phyloP scores from a whole-genome alignment of 345 rosid genomes.

The Kandelia obovata region DNA sequence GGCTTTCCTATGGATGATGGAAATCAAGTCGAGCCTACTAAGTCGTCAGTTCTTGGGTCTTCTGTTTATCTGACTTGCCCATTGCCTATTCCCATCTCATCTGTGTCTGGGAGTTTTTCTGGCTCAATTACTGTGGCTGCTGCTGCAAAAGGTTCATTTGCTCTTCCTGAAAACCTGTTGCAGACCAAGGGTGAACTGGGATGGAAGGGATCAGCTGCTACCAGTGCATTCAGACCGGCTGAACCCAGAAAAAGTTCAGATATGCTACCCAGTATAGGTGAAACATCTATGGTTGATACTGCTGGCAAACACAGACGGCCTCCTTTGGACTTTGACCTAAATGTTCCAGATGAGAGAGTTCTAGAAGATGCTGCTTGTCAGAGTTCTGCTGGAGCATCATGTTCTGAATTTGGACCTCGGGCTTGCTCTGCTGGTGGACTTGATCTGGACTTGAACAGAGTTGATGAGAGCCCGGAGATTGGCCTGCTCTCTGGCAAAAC shows the following conservation, averaged over 20 bases:
- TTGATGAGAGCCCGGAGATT: constrained; percentile 55
- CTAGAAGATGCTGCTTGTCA: constrained; percentile 58
- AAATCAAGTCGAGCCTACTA: constrained; percentile 37
- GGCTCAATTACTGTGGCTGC: constrained; percentile 77
- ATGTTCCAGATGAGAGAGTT: constrained; percentile 81
- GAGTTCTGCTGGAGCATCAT: constrained; percentile 32
- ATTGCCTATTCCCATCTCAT: constrained; percentile 42
- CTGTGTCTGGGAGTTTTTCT: constrained; percentile 46
- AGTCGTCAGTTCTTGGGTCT: constrained; percentile 32
- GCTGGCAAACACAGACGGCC: constrained; percentile 45
- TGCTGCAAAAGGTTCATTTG: constrained; percentile 84
- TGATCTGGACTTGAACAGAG: constrained; percentile 79
- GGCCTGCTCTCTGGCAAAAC: constrained; percentile 34
- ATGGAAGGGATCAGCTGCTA: constrained; percentile 98
- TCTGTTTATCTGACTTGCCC: constrained; percentile 37
- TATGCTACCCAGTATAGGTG: constrained; percentile 30
- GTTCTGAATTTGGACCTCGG: constrained; percentile 31
- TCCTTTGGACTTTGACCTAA: constrained; percentile 69
- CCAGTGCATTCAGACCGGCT: constrained; percentile 97
- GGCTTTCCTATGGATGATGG: constrained; percentile 63
- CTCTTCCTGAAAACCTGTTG: constrained; percentile 66
- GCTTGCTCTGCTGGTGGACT: constrained; percentile 49
- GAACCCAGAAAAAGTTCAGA: constrained; percentile 69
- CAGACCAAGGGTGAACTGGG: constrained; percentile 67
- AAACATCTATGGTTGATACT: constrained; percentile 31